Conservation (phyloP, 2,329 filamentous ascomycete genomes). For the Elsinoe batatas region DNA sequence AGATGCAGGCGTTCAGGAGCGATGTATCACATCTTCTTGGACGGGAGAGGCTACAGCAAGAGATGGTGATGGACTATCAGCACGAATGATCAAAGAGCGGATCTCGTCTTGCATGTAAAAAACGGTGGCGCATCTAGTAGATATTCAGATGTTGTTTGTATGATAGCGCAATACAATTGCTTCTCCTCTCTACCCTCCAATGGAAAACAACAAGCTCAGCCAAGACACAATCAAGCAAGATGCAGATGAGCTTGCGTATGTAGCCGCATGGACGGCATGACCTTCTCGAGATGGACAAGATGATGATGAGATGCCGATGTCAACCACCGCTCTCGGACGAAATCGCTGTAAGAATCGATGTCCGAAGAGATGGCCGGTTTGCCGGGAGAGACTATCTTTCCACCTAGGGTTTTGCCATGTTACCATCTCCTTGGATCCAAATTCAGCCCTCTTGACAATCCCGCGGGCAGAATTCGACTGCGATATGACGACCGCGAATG, state of each 20-base stretch:
- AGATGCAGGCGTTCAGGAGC: conserved; percentile 9
- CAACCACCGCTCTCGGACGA: conserved; percentile 5
- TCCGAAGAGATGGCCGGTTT: neutral
- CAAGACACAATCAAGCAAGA: neutral
- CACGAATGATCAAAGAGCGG: conserved; percentile 6
- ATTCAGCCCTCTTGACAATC: neutral
- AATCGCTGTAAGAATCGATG: conserved; percentile 3
- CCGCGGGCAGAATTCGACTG: neutral
- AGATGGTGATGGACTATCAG: neutral
- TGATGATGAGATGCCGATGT: conserved; percentile 2
- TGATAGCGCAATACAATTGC: conserved; percentile 6
- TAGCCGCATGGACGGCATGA: neutral
- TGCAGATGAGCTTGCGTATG: neutral
- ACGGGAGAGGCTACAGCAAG: neutral
- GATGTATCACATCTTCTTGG: neutral
- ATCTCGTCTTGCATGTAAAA: conserved; percentile 9
- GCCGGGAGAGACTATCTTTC: neutral
- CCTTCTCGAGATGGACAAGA: neutral
- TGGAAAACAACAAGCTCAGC: neutral
- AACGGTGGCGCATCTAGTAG: conserved; percentile 5
- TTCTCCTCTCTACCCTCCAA: neutral
- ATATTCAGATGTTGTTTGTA: conserved; percentile 5
- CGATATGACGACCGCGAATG: conserved; percentile 5
- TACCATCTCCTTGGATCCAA: neutral
- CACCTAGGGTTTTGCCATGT: neutral